Percentiles rank a stretch among this genome's conserved stretches.
Conservation (phyloP, 2,329 filamentous ascomycete genomes). For the Fusarium nurragi region DNA sequence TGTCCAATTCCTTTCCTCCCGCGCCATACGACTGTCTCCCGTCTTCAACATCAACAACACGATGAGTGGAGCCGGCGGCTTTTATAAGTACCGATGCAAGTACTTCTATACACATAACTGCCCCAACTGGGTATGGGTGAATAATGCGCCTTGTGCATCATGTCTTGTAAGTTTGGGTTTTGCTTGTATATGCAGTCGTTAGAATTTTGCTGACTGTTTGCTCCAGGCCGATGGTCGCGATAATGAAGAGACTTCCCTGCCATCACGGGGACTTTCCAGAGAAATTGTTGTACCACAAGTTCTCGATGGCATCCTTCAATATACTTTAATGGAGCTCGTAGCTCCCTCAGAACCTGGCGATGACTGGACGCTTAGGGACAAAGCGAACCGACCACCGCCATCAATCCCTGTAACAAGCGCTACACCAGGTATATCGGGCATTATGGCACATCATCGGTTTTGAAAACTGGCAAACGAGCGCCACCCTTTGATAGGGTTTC, state of each 20-base stretch:
- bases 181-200: neutral
- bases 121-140: constrained; percentile 64
- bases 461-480: constrained; percentile 29
- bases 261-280: constrained; percentile 46
- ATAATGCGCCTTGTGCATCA: constrained; percentile 59
- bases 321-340: constrained; percentile 59
- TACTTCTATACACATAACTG: constrained; percentile 63
- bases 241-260: constrained; percentile 46
- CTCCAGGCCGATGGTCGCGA: constrained; percentile 62
- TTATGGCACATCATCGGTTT: constrained; percentile 41
- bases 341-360: constrained; percentile 50
- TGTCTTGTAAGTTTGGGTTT: constrained; percentile 56
- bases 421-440: constrained; percentile 42
- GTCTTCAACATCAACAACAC: constrained; percentile 22
- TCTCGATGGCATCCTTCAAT: constrained; percentile 57
- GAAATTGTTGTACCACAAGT: constrained; percentile 59
- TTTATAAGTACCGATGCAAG: constrained; percentile 65
- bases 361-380: constrained; percentile 52
- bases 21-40: constrained; percentile 6
- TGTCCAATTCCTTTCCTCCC: constrained; percentile 9
- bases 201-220: constrained; percentile 25
- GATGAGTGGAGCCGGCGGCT: constrained; percentile 54
- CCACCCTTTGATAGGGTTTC: constrained; percentile 10
- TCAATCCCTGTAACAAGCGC: constrained; percentile 45
- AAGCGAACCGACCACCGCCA: constrained; percentile 42